Evolutionary conservation across 805 yeast genomes (phyloP).

Genomic region (Myxozyma sirexii): DNA sequence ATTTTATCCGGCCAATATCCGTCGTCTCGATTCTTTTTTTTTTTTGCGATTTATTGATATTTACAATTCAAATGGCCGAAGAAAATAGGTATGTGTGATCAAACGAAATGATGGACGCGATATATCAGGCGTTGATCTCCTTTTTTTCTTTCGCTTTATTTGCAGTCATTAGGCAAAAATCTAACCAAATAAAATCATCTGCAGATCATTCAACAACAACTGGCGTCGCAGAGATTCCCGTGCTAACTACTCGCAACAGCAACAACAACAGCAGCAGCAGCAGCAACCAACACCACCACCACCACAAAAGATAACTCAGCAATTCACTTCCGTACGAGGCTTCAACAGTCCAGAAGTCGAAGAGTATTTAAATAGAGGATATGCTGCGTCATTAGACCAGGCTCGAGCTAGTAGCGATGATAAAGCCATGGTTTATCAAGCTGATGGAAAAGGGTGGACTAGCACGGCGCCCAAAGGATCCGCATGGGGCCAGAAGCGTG

Average conservation of each 20-base stretch:
- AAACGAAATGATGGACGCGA: neutral
- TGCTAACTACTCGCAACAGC: neutral
- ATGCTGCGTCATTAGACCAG: constrained; percentile 21
- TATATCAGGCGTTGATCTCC: neutral
- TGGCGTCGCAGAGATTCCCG: constrained; percentile 31
- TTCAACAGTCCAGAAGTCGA: constrained; percentile 33
- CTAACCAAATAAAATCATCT: neutral
- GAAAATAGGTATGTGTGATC: constrained; percentile 5
- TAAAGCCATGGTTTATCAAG: constrained; percentile 8
- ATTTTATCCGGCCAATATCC: no score
- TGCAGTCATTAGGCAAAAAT: neutral
- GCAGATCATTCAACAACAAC: neutral
- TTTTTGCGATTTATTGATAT: no score
- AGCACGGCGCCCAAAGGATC: constrained; percentile 21
- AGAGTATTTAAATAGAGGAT: constrained; percentile 25
- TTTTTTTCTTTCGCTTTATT: neutral
- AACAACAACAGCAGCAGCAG: constrained; percentile 9
- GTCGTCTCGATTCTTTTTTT: no score
- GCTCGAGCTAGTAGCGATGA: constrained; percentile 10
- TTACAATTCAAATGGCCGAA: no score
- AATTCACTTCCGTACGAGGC: constrained; percentile 22
- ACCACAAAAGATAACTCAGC: constrained; percentile 6
- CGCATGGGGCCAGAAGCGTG: constrained; percentile 28
- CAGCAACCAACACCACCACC: constrained; percentile 3
- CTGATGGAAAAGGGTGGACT: constrained; percentile 29